Evolutionary conservation across 306 rosid genomes (phyloP).

Genomic region (Quercus dentata): DNA sequence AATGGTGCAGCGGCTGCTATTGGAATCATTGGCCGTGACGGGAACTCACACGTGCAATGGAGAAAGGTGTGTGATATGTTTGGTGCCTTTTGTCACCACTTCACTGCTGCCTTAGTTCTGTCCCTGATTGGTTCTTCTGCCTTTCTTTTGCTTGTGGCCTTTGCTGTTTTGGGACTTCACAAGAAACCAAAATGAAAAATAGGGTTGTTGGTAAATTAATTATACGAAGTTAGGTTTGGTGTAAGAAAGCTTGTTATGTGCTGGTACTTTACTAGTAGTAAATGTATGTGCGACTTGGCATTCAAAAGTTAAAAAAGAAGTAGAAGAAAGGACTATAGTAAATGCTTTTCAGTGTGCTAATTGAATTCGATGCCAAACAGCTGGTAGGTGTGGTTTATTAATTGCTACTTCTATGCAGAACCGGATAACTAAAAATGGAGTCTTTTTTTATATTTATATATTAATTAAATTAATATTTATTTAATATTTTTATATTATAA

Average conservation of each 20-base stretch:
- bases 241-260: not conserved
- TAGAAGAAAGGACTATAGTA: not conserved
- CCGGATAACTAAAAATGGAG: accelerated
- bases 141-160: constrained; percentile 42
- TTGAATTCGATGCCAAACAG: not conserved
- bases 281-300: not conserved
- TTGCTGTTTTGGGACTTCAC: constrained; percentile 37
- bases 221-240: not conserved
- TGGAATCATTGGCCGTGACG: constrained; percentile 43
- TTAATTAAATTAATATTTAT: too few species aligned
- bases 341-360: not conserved
- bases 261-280: not conserved
- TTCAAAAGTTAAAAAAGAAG: not conserved
- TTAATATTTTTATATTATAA: too few species aligned
- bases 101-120: constrained; percentile 40
- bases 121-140: constrained; percentile 40
- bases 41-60: constrained; percentile 64
- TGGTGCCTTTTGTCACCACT: constrained; percentile 45
- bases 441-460: too few species aligned
- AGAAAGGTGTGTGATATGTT: constrained; percentile 52
- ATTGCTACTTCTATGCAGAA: not conserved
- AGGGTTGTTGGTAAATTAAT: not conserved
- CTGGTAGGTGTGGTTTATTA: not conserved
- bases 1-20: constrained; percentile 55
- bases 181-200: constrained; percentile 12